Evolutionary conservation across 2,329 filamentous ascomycete species (phyloP).

Genomic region (Aspergillus nomiae): DNA sequence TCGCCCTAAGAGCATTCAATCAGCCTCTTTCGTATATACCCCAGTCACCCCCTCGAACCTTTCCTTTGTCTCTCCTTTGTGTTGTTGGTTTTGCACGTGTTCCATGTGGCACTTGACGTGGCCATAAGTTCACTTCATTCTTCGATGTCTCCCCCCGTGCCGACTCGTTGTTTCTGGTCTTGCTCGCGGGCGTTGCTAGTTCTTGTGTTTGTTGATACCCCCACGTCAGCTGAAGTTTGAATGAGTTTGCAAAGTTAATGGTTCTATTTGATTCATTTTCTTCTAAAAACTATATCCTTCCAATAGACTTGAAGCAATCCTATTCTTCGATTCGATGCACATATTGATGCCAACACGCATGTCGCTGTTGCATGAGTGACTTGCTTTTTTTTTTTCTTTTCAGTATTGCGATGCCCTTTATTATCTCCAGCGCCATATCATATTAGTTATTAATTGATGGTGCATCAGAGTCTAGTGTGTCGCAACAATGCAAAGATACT

Average conservation of each 20-base stretch:
- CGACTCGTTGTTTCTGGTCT: slow-evolving; percentile 6
- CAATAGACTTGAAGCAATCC: slow-evolving; percentile 23
- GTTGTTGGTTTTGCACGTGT: slow-evolving; percentile 7
- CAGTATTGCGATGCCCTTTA: neutral
- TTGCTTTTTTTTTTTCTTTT: neutral
- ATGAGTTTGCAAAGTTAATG: slow-evolving; percentile 19
- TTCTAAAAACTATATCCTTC: slow-evolving; percentile 12
- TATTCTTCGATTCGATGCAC: slow-evolving; percentile 19
- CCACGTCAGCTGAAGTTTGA: slow-evolving; percentile 26
- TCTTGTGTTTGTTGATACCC: slow-evolving; percentile 29
- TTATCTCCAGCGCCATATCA: neutral
- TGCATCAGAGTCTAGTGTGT: neutral
- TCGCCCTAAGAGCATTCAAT: slow-evolving; percentile 11
- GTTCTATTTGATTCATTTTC: slow-evolving; percentile 10
- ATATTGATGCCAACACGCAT: slow-evolving; percentile 11
- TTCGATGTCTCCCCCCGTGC: slow-evolving; percentile 2
- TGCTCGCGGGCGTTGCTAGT: slow-evolving; percentile 19
- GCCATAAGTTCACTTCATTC: slow-evolving; percentile 11
- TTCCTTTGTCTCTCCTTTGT: slow-evolving; percentile 10
- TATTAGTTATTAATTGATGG: neutral
- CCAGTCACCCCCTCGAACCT: slow-evolving; percentile 17
- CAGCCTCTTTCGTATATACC: slow-evolving; percentile 13
- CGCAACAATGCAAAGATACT: neutral
- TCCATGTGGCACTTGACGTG: slow-evolving; percentile 13
- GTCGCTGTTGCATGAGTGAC: neutral